These are phyloP conservation scores for Mortierella hygrophila DNA, from an alignment of 192 early-diverging fungal species.

Conservation along the genomic window DNA sequence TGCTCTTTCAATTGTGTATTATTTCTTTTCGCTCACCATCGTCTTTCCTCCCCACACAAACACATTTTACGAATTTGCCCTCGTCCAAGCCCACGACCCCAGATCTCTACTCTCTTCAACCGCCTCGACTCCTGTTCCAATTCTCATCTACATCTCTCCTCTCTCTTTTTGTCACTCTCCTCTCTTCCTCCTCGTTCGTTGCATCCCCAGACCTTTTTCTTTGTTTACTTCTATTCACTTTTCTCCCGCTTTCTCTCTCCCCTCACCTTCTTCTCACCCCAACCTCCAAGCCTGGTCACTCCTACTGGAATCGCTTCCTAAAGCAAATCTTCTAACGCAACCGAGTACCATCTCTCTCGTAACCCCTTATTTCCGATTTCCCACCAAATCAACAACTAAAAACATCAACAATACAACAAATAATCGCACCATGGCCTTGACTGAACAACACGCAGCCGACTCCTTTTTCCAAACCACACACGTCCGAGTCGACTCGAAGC, in stretches of 20 bases:
- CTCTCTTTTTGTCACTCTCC: neutral
- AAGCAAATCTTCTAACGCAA: neutral
- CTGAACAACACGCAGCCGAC: conserved; percentile 30
- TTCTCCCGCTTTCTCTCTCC: conserved; percentile 12
- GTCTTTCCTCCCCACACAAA: neutral
- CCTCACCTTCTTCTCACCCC: neutral
- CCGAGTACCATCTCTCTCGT: neutral
- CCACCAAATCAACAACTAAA: neutral
- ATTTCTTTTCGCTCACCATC: neutral
- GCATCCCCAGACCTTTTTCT: conserved; percentile 16
- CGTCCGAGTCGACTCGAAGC: conserved; percentile 44
- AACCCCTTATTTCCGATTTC: neutral
- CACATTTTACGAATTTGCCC: neutral
- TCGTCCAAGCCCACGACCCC: neutral
- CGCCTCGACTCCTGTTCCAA: neutral
- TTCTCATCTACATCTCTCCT: neutral
- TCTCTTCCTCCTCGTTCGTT: conserved; percentile 13
- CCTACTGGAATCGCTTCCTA: too few relatives aligned
- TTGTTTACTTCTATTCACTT: neutral
- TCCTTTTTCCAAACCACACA: conserved; percentile 47
- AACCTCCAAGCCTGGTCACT: too few relatives aligned
- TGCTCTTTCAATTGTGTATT: neutral
- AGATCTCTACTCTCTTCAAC: neutral
- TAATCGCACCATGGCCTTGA: conserved; percentile 32
- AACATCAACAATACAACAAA: neutral